These are phyloP conservation scores for Austropuccinia psidii DNA, from an alignment of 1,284 basidiomycete species.

Conservation along the genomic window DNA sequence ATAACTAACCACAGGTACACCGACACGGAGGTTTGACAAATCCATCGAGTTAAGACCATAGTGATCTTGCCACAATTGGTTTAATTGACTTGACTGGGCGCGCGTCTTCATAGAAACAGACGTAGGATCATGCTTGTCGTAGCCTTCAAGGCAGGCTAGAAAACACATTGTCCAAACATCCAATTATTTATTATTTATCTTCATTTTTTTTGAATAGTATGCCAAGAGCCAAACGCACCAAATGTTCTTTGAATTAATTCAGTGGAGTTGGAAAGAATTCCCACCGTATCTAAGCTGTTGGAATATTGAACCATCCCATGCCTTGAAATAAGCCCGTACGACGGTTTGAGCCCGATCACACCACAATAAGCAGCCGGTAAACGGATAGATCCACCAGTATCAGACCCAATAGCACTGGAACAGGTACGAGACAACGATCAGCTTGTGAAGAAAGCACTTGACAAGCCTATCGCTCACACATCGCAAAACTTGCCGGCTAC, in stretches of 20 bases:
- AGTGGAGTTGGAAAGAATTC: slow-evolving; percentile 62
- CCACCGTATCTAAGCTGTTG: slow-evolving; percentile 90
- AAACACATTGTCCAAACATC: neutral
- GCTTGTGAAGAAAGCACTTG: neutral
- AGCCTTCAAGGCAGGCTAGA: neutral
- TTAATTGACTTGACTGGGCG: neutral
- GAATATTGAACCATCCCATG: slow-evolving; percentile 89
- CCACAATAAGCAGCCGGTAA: slow-evolving; percentile 92
- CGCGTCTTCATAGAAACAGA: slow-evolving; percentile 1
- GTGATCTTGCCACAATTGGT: neutral
- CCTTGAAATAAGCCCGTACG: slow-evolving; percentile 83
- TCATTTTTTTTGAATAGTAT: neutral
- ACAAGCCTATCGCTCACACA: slow-evolving; percentile 59
- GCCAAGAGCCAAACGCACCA: slow-evolving; percentile 51
- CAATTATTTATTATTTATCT: neutral
- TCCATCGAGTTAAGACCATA: neutral
- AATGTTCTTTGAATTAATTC: slow-evolving; percentile 56
- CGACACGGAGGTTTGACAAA: slow-evolving; percentile 13
- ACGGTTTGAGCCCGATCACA: slow-evolving; percentile 83
- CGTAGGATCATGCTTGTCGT: slow-evolving; percentile 14
- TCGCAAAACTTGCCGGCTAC: slow-evolving; percentile 68
- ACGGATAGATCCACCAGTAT: slow-evolving; percentile 89
- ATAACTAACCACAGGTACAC: slow-evolving; percentile 14
- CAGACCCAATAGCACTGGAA: slow-evolving; percentile 74
- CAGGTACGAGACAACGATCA: neutral